Conservation (phyloP, 495 filamentous ascomycete species). For the Aspergillus haitiensis region DNA sequence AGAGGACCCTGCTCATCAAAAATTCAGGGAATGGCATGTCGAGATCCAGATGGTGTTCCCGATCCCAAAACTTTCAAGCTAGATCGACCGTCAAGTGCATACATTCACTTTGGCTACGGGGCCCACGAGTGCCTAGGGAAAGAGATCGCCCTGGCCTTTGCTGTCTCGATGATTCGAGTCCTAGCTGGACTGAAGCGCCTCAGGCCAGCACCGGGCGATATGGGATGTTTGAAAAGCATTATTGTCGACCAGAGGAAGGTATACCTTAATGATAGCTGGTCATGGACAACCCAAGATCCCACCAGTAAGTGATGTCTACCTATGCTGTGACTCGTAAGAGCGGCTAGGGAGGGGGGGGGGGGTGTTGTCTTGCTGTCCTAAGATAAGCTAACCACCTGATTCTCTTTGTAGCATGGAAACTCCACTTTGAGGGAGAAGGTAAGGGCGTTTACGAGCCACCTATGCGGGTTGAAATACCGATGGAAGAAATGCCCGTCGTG, state of each 20-base stretch:
- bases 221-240: not conserved
- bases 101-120: slow-evolving; percentile 54
- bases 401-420: slow-evolving; percentile 7
- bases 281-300: not conserved
- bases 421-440: slow-evolving; percentile 12
- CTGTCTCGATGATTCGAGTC: slow-evolving; percentile 28
- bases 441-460: slow-evolving; percentile 6
- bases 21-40: not conserved
- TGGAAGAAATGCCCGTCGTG: no score
- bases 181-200: not conserved
- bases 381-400: not conserved
- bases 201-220: not conserved
- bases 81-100: slow-evolving; percentile 52
- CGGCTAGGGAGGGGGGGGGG: no score
- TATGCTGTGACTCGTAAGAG: not conserved
- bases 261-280: not conserved
- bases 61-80: slow-evolving; percentile 53
- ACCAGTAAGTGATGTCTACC: not conserved
- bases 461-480: no score
- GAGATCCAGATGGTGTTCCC: slow-evolving; percentile 21
- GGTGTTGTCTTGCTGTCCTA: no score
- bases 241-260: not conserved
- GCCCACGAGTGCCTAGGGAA: slow-evolving; percentile 51
- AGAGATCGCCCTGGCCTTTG: slow-evolving; percentile 48
- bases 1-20: not conserved